A percentile compares a stretch with the other conserved stretches of the same genome.
Evolutionary conservation across 768 basidiomycete species (phyloP).

Genomic region (Dioszegia hungarica): DNA sequence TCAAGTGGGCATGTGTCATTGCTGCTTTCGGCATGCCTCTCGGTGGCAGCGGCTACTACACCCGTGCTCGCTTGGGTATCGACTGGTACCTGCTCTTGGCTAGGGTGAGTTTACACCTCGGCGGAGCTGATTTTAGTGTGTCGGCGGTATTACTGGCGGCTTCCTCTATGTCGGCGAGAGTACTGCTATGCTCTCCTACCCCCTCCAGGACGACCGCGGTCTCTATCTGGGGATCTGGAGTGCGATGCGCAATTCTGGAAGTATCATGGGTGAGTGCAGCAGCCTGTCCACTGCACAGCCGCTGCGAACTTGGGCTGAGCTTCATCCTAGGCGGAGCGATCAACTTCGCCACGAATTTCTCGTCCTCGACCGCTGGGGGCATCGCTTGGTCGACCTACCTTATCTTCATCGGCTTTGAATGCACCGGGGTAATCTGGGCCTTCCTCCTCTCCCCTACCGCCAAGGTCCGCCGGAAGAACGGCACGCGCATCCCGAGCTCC

Average conservation of each 20-base stretch:
- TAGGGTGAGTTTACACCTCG: neutral
- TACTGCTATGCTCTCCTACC: constrained; percentile 26
- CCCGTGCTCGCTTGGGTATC: constrained; percentile 1
- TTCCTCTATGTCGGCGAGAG: constrained; percentile 25
- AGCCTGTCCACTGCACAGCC: no score
- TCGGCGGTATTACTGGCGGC: constrained; percentile 15
- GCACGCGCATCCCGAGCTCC: constrained; percentile 15
- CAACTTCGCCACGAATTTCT: constrained; percentile 18
- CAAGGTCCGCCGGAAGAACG: constrained; percentile 23
- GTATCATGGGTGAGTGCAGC: no score
- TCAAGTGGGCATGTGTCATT: constrained; percentile 27
- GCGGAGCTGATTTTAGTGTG: neutral
- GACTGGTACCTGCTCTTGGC: constrained; percentile 10
- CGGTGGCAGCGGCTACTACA: constrained; percentile 20
- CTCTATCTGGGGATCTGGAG: constrained; percentile 24
- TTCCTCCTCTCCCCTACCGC: constrained; percentile 12
- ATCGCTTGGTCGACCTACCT: constrained; percentile 23
- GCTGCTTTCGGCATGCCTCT: constrained; percentile 12
- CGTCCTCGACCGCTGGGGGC: constrained; percentile 4
- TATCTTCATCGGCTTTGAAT: constrained; percentile 22
- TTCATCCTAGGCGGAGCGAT: constrained; percentile 21
- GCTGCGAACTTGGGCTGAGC: no score
- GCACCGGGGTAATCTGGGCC: constrained; percentile 11
- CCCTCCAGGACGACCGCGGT: constrained; percentile 8
- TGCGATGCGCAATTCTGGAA: constrained; percentile 20